Evolutionary conservation across 441 rosid genomes (phyloP).

Genomic region (Syzygium syzygioides): DNA sequence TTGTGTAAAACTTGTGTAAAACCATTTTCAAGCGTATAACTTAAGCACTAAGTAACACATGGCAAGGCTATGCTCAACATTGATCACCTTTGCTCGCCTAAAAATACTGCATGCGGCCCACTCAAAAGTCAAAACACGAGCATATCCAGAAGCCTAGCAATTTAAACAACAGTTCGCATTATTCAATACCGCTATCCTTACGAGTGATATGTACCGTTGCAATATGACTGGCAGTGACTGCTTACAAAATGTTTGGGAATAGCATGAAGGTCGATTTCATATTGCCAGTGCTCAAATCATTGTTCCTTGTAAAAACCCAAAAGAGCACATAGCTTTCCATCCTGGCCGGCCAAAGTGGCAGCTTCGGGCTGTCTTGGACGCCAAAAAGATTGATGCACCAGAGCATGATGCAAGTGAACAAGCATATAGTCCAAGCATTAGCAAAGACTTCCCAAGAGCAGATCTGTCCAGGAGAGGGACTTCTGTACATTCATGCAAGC

Average conservation of each 20-base stretch:
- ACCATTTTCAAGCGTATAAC: not conserved
- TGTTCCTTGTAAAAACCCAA: not conserved
- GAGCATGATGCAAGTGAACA: not conserved
- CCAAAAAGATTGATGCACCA: not conserved
- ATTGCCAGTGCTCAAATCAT: not conserved
- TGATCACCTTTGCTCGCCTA: not conserved
- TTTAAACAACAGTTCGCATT: not conserved
- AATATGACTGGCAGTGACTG: not conserved
- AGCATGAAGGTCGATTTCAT: not conserved
- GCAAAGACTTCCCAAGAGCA: not conserved
- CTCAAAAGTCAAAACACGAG: not conserved
- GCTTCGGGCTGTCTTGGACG: not conserved
- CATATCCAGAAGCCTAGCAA: not conserved
- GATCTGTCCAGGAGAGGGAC: not conserved
- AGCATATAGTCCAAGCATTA: not conserved
- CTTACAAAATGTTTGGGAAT: not conserved
- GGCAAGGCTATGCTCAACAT: not conserved
- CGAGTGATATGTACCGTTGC: not conserved
- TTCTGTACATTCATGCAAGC: not conserved
- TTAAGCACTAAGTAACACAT: not conserved
- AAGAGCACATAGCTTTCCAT: not conserved
- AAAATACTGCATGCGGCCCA: not conserved
- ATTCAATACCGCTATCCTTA: not conserved
- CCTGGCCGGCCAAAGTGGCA: not conserved
- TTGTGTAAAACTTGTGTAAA: not conserved